Conservation (phyloP, 176 grass and related monocot genomes). For the Cymbopogon citratus region DNA sequence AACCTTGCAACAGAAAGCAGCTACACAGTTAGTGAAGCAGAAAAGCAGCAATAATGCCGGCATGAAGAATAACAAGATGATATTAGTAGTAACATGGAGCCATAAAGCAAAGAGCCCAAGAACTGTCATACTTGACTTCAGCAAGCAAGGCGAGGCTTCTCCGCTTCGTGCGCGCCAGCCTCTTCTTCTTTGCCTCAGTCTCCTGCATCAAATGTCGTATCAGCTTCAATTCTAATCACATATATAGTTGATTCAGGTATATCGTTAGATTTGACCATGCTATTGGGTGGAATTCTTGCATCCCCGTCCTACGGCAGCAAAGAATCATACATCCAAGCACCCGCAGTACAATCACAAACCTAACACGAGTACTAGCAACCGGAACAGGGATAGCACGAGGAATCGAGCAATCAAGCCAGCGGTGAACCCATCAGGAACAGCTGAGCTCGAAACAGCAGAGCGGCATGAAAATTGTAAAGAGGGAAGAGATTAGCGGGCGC, state of each 20-base stretch:
- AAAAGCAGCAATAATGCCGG: background rate
- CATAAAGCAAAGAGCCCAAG: background rate
- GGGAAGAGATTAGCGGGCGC: background rate
- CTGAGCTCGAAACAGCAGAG: background rate
- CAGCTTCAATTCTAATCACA: background rate
- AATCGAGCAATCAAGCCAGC: background rate
- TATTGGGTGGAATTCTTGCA: background rate
- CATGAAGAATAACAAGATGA: background rate
- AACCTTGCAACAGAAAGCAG: slow-evolving; percentile 42
- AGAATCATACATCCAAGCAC: background rate
- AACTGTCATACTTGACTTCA: slow-evolving; percentile 61
- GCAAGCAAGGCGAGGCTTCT: slow-evolving; percentile 41
- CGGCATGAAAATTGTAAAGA: background rate
- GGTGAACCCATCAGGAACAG: background rate
- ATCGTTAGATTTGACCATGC: background rate
- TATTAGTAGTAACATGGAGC: background rate
- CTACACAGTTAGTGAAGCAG: background rate
- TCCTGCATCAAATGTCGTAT: slow-evolving; percentile 34
- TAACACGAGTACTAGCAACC: background rate
- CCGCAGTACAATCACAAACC: background rate
- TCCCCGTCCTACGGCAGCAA: background rate
- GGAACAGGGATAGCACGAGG: background rate
- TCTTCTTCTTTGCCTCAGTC: slow-evolving; percentile 58
- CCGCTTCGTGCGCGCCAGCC: slow-evolving; percentile 25
- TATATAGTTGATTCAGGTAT: background rate